Conservation (phyloP, 2,329 filamentous ascomycete genomes). For the Xylogone sp. region DNA sequence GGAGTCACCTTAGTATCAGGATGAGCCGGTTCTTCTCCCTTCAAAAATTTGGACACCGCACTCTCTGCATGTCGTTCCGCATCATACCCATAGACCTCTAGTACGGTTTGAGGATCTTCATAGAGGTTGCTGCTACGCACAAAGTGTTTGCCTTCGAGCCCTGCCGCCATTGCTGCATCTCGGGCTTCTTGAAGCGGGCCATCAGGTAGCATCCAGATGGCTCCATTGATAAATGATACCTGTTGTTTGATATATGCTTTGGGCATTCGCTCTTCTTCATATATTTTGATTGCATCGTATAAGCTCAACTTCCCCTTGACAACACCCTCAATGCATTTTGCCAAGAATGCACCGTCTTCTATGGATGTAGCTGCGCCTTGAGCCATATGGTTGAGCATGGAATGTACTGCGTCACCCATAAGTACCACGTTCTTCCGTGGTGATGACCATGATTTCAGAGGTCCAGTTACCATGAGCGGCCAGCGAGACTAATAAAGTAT, state of each 20-base stretch:
- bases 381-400: slow-evolving; percentile 40
- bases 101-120: slow-evolving; percentile 31
- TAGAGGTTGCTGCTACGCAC: slow-evolving; percentile 36
- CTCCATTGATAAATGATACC: slow-evolving; percentile 34
- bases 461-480: slow-evolving; percentile 40
- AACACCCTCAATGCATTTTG: slow-evolving; percentile 31
- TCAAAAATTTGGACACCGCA: not conserved
- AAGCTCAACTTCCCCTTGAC: slow-evolving; percentile 29
- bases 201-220: slow-evolving; percentile 33
- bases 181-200: slow-evolving; percentile 29
- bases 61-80: slow-evolving; percentile 25
- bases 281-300: slow-evolving; percentile 31
- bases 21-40: not conserved
- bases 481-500: slow-evolving; percentile 25
- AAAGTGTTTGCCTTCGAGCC: slow-evolving; percentile 30
- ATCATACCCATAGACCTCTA: slow-evolving; percentile 37
- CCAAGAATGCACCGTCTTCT: slow-evolving; percentile 40
- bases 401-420: slow-evolving; percentile 40
- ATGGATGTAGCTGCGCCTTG: slow-evolving; percentile 41
- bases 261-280: slow-evolving; percentile 38
- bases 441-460: slow-evolving; percentile 37
- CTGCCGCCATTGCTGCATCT: slow-evolving; percentile 32
- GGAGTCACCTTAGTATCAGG: not conserved
- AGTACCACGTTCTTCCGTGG: slow-evolving; percentile 37
- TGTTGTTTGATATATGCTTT: slow-evolving; percentile 39